Evolutionary conservation across 176 grass and related monocot species (phyloP).

Genomic region (Puccinellia tenuiflora): DNA sequence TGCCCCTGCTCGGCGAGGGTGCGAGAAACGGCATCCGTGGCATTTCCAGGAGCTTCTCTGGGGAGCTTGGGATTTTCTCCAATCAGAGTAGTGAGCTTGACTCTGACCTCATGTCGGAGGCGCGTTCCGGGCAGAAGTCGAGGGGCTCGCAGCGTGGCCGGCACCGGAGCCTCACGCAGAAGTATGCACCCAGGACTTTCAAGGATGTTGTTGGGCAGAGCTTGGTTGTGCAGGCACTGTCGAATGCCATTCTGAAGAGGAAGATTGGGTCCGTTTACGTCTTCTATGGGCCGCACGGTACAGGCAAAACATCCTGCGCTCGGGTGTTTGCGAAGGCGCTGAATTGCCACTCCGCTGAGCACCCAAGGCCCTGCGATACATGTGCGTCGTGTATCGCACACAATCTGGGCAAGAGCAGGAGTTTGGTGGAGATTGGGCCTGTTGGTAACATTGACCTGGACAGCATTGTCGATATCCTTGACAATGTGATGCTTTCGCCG

Average conservation of each 20-base stretch:
- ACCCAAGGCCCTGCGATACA: conserved; percentile 76
- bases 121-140: conserved; percentile 38
- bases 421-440: conserved; percentile 74
- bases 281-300: conserved; percentile 82
- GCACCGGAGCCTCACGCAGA: conserved; percentile 70
- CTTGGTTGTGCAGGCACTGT: conserved; percentile 80
- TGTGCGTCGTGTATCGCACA: conserved; percentile 76
- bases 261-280: conserved; percentile 78
- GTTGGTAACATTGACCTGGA: conserved; percentile 65
- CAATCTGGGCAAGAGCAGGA: conserved; percentile 68
- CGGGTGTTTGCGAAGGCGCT: conserved; percentile 83
- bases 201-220: conserved; percentile 89
- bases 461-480: conserved; percentile 61
- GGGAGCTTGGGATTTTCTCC: conserved; percentile 62
- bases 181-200: conserved; percentile 82
- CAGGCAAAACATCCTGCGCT: conserved; percentile 90
- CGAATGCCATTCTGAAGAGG: conserved; percentile 69
- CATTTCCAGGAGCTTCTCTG: conserved; percentile 45
- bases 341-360: conserved; percentile 78
- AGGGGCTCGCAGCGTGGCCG: conserved; percentile 33
- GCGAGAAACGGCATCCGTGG: conserved; percentile 21
- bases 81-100: conserved; percentile 47
- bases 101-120: conserved; percentile 55
- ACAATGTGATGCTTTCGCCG: conserved; percentile 58
- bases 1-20: conserved; percentile 58